Percentiles rank a stretch among this genome's conserved stretches.
Evolutionary conservation across 148 eudicot genomes (phyloP).

Genomic region (Silene latifolia): DNA sequence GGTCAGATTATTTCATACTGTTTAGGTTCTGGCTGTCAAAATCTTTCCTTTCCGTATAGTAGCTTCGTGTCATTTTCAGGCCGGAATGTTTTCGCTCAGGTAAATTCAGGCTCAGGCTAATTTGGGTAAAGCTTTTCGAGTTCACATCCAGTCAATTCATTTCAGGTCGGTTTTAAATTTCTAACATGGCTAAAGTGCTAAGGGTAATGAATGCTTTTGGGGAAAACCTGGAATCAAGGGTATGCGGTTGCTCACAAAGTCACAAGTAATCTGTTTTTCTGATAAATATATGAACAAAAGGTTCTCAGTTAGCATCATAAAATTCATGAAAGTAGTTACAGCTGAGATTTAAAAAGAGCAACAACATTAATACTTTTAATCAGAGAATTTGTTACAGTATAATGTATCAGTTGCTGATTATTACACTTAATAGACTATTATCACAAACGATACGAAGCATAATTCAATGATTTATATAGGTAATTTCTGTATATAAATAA

Average conservation of each 20-base stretch:
- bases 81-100: not conserved
- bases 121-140: no score
- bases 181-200: not conserved
- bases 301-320: no score
- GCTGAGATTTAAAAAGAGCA: not conserved
- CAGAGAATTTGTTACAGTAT: not conserved
- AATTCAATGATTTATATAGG: no score
- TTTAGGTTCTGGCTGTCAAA: no score
- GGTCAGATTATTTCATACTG: no score
- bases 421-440: not conserved
- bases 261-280: not conserved
- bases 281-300: not conserved
- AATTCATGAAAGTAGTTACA: no score
- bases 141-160: not conserved
- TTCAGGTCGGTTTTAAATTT: no score
- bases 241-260: not conserved
- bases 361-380: not conserved
- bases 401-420: not conserved
- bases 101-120: no score
- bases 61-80: no score
- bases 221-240: no score
- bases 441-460: slow-evolving; percentile 7
- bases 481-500: no score
- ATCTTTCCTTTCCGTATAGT: no score
- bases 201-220: not conserved